These are phyloP conservation scores for Stentor roeselii DNA, from an alignment of 73 alveolate genomes.

Conservation along the genomic window DNA sequence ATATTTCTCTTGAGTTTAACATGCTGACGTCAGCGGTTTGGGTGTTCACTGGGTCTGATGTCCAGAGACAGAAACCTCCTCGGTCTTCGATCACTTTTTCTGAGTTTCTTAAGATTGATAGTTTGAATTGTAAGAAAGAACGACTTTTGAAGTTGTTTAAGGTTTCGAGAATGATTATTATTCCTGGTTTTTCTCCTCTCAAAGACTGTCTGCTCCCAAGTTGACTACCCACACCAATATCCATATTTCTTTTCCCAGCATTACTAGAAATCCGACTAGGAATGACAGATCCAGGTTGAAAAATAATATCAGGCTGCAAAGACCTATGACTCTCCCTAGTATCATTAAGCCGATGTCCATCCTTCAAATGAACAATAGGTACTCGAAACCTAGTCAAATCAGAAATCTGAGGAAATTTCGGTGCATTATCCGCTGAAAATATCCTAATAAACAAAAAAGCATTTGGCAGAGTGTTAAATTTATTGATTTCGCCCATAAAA, in stretches of 20 bases:
- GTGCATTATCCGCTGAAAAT: neutral
- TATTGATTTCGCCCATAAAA: conserved; percentile 59
- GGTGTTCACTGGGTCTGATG: neutral
- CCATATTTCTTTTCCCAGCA: neutral
- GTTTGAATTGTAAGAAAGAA: neutral
- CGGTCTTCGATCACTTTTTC: neutral
- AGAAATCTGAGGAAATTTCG: neutral
- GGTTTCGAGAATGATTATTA: neutral
- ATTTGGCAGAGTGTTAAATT: conserved; percentile 56
- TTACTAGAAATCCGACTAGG: neutral
- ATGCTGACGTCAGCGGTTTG: neutral
- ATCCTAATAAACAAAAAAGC: conserved; percentile 58
- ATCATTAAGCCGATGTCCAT: no score
- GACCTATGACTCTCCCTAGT: neutral
- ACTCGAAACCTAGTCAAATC: neutral
- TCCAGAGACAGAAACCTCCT: neutral
- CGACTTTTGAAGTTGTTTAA: neutral
- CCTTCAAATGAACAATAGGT: neutral
- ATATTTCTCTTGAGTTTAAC: neutral
- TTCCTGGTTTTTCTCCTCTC: neutral
- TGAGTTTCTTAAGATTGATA: neutral
- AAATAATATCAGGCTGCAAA: neutral
- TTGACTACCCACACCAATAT: neutral
- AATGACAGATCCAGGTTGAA: neutral
- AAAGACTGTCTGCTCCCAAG: neutral